These are phyloP conservation scores for Ceriops tagal DNA, from an alignment of 345 rosid genomes.

Conservation along the genomic window DNA sequence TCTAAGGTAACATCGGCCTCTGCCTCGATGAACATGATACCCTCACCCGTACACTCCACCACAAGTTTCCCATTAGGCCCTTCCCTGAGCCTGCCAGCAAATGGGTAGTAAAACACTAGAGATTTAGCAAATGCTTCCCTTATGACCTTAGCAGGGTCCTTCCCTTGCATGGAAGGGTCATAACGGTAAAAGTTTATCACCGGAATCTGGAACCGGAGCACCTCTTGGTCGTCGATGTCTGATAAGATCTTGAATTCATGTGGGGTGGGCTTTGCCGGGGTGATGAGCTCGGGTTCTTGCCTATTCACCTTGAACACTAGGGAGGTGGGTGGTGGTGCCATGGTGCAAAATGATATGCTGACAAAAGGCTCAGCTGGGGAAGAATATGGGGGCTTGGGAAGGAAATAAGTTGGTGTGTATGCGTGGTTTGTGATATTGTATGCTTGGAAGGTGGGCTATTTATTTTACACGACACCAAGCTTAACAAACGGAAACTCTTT, in stretches of 20 bases:
- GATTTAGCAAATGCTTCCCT: conserved; percentile 15
- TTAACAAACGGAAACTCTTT: too few relatives aligned
- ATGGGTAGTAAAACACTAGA: conserved; percentile 17
- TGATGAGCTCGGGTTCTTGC: conserved; percentile 7
- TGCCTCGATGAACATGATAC: conserved; percentile 18
- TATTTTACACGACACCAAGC: too few relatives aligned
- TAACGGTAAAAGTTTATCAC: conserved; percentile 2
- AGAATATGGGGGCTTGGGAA: too few relatives aligned
- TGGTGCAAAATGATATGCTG: not conserved
- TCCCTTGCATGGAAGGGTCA: conserved; percentile 4
- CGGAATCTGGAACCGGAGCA: conserved; percentile 16
- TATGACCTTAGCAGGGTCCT: conserved; percentile 5
- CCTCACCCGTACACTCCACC: conserved; percentile 26
- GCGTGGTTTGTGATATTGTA: too few relatives aligned
- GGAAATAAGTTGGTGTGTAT: too few relatives aligned
- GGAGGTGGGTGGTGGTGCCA: conserved; percentile 9
- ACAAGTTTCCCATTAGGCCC: conserved; percentile 10
- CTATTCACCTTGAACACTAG: conserved; percentile 15
- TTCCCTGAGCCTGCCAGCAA: conserved; percentile 24
- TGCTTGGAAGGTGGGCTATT: too few relatives aligned
- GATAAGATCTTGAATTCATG: conserved; percentile 23
- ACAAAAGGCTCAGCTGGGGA: too few relatives aligned
- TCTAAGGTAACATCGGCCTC: conserved; percentile 15
- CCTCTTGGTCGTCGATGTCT: conserved; percentile 25
- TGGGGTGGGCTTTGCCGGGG: conserved; percentile 15